Evolutionary conservation across 2,329 filamentous ascomycete species (phyloP).

Genomic region (Lachnellula hyalina): DNA sequence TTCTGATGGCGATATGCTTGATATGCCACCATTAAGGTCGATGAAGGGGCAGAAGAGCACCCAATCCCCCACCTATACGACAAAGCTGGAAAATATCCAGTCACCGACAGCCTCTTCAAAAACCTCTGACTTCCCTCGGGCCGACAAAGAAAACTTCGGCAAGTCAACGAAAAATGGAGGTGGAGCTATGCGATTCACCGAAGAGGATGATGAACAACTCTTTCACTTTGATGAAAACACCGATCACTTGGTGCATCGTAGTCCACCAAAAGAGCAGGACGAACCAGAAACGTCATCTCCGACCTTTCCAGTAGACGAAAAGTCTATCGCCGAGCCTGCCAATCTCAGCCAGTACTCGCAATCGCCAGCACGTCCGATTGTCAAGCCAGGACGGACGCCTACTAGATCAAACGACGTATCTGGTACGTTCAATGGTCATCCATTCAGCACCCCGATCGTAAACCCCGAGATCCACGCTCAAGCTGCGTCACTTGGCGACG

Average conservation of each 20-base stretch:
- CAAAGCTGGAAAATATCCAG: not conserved
- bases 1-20: conserved; percentile 23
- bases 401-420: conserved; percentile 22
- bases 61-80: conserved; percentile 10
- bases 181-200: conserved; percentile 13
- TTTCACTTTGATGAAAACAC: conserved; percentile 26
- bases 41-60: conserved; percentile 12
- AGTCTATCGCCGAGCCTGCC: conserved; percentile 3
- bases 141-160: not conserved
- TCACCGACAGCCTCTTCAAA: conserved; percentile 6
- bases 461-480: conserved; percentile 44
- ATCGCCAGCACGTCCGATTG: conserved; percentile 19
- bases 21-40: conserved; percentile 20
- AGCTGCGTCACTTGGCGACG: conserved; percentile 43
- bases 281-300: conserved; percentile 7
- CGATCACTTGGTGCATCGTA: not conserved
- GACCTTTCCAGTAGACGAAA: not conserved
- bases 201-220: conserved; percentile 23
- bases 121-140: not conserved
- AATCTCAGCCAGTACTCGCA: conserved; percentile 11
- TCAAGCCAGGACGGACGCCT: not conserved
- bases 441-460: conserved; percentile 48
- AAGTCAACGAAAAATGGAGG: not conserved
- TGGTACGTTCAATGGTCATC: conserved; percentile 49
- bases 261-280: conserved; percentile 11